Evolutionary conservation across 1,284 basidiomycete species (phyloP).

Genomic region (Ustilago nuda): DNA sequence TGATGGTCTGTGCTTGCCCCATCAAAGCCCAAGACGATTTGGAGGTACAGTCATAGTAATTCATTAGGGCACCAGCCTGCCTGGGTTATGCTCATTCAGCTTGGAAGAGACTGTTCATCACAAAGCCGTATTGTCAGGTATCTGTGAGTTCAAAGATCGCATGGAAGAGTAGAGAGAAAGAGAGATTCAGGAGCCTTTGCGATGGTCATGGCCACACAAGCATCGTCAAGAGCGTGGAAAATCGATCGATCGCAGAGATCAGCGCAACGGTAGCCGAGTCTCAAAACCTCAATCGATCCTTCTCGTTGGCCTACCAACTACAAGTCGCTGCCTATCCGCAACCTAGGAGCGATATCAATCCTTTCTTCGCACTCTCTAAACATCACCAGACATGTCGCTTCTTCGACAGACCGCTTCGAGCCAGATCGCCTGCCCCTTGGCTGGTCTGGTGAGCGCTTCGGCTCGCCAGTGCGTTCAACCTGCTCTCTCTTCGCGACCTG

Average conservation of each 20-base stretch:
- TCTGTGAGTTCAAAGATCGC: background rate
- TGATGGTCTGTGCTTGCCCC: background rate
- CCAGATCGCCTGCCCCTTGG: constrained; percentile 33
- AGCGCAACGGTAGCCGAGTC: background rate
- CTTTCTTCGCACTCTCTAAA: background rate
- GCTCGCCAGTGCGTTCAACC: constrained; percentile 34
- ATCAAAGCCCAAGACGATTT: constrained; percentile 21
- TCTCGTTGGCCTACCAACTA: background rate
- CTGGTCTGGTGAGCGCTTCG: constrained; percentile 23
- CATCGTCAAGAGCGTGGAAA: background rate
- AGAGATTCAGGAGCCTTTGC: background rate
- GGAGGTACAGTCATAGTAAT: too few relatives aligned
- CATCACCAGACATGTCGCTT: constrained; percentile 31
- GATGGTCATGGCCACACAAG: background rate
- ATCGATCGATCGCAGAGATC: background rate
- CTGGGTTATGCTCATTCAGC: background rate
- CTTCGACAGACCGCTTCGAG: constrained; percentile 34
- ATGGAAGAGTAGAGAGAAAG: background rate
- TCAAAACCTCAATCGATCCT: background rate
- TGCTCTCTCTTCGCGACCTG: constrained; percentile 7
- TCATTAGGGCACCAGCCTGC: background rate
- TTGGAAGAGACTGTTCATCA: background rate
- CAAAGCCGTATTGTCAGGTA: background rate
- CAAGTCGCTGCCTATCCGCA: background rate
- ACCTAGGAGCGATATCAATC: background rate